Evolutionary conservation across 208 protist species (phyloP).

Genomic region (Acanthamoeba polyphaga): DNA sequence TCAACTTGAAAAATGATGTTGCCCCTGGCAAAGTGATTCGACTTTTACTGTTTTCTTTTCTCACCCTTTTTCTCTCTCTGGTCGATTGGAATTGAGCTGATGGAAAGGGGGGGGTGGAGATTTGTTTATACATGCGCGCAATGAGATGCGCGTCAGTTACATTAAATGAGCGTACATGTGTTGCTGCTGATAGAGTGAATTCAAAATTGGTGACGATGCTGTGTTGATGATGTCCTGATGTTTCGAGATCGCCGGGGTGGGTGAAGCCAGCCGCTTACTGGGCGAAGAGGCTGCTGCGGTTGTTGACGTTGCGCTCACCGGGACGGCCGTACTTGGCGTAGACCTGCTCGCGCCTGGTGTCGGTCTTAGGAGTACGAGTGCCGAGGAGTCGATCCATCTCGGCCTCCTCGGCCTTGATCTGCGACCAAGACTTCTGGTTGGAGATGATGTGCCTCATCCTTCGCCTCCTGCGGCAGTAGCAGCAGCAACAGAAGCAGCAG

Average conservation of each 20-base stretch:
- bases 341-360: conserved; percentile 29
- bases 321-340: conserved; percentile 72
- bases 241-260: not conserved
- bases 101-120: no score
- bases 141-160: no score
- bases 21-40: no score
- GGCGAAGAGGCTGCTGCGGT: conserved; percentile 64
- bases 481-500: conserved; percentile 71
- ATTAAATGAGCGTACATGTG: no score
- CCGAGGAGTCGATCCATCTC: conserved; percentile 72
- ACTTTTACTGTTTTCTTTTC: no score
- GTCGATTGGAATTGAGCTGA: no score
- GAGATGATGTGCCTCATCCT: not conserved
- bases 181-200: no score
- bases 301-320: conserved; percentile 46
- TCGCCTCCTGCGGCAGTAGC: conserved; percentile 62
- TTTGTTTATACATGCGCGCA: no score
- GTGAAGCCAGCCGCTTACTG: not conserved
- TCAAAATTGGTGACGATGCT: no score
- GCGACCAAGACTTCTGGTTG: conserved; percentile 57
- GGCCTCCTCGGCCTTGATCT: conserved; percentile 61
- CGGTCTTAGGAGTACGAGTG: conserved; percentile 28
- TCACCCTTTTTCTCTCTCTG: no score
- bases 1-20: no score
- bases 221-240: no score